These are phyloP conservation scores for Rubus idaeus DNA, from an alignment of 306 rosid genomes.

Conservation along the genomic window DNA sequence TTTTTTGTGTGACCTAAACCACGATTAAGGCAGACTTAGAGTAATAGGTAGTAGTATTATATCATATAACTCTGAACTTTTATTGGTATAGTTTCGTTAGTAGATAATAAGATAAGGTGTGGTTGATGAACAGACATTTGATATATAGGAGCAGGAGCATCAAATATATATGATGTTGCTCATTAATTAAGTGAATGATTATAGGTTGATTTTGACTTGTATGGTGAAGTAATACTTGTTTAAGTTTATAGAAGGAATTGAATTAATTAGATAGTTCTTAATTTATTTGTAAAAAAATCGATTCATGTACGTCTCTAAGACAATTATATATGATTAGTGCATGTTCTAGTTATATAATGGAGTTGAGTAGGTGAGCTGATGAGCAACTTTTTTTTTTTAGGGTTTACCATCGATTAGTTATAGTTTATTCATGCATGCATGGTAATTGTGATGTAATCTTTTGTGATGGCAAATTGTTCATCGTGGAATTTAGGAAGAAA, in stretches of 20 bases:
- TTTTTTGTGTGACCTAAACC: not conserved
- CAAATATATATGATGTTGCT: conserved; percentile 31
- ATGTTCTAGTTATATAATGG: not conserved
- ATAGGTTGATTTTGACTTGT: conserved; percentile 1
- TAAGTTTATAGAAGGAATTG: not conserved
- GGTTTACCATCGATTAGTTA: not conserved
- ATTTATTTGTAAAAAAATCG: not conserved
- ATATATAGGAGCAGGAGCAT: conserved; percentile 18
- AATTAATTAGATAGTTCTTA: not conserved
- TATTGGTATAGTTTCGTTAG: not conserved
- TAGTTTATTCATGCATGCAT: not conserved
- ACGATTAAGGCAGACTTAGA: not conserved
- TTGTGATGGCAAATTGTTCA: no score
- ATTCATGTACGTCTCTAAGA: not conserved
- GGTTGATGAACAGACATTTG: conserved; percentile 60
- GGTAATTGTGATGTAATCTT: no score
- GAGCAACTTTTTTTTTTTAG: not conserved
- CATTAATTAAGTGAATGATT: not conserved
- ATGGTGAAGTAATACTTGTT: not conserved
- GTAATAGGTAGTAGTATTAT: not conserved
- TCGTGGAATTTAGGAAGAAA: no score
- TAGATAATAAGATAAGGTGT: conserved; percentile 21
- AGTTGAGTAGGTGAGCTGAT: conserved; percentile 22
- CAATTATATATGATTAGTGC: not conserved
- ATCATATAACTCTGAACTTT: not conserved